phyloP scores from a whole-genome alignment of 805 yeast species.

The Hanseniaspora mollemarum region DNA sequence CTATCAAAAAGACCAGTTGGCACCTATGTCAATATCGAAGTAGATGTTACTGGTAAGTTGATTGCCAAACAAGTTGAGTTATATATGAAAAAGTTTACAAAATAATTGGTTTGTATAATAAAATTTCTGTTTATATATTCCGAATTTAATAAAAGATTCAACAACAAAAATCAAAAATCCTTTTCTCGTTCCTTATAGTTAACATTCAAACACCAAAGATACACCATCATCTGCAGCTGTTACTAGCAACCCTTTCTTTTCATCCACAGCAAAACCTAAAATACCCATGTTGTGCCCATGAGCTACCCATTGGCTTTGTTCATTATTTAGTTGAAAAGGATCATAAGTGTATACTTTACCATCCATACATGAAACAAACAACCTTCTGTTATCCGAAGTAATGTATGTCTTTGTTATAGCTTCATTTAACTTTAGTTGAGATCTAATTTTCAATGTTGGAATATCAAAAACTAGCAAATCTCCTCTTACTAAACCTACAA shows the following conservation, averaged over 20 bases:
- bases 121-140: not conserved
- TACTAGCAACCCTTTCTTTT: constrained; percentile 39
- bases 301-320: constrained; percentile 49
- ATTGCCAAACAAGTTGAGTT: constrained; percentile 72
- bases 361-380: constrained; percentile 69
- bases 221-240: constrained; percentile 98
- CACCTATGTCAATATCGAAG: constrained; percentile 75
- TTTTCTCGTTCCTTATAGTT: constrained; percentile 15
- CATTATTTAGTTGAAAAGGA: constrained; percentile 45
- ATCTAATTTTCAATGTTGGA: constrained; percentile 76
- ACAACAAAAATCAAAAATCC: not conserved
- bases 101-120: constrained; percentile 21
- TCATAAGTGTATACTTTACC: constrained; percentile 84
- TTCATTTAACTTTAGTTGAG: constrained; percentile 56
- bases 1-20: constrained; percentile 56
- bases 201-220: constrained; percentile 51
- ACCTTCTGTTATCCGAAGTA: constrained; percentile 35
- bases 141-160: not conserved
- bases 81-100: constrained; percentile 44
- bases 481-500: constrained; percentile 84
- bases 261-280: constrained; percentile 56
- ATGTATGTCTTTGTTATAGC: constrained; percentile 53
- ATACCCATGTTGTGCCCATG: constrained; percentile 93
- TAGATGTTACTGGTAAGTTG: constrained; percentile 85
- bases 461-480: constrained; percentile 73